Evolutionary conservation across 164 flowering plant genomes (phyloP), one percentile per base, ranked within the genome.

Genomic region (Liquidambar formosana): DNA sequence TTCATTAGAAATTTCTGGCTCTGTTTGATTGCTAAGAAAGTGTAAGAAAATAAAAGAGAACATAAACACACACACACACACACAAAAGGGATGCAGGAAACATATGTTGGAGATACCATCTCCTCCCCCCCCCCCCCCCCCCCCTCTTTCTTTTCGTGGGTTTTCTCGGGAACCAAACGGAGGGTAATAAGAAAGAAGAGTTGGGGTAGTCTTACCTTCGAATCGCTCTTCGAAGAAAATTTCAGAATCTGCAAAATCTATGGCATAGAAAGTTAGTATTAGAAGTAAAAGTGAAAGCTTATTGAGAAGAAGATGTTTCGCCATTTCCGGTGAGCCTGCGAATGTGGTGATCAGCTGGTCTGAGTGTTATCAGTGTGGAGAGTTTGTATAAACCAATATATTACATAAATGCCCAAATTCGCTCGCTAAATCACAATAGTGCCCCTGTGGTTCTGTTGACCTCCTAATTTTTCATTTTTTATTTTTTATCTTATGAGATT

Each of bases 181-280:
- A 2, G 18, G 49, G 27, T 27, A 47, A 15, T 1, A 16, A 21
- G 10, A 53, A 62, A 19, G 41, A 48, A 25, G 53, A 46, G n/a
- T 44, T 19, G 8, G 1, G 23, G 1, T 22, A 19, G 19, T 15
- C 1, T 62, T 69, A 80, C 83, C 83, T 69, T 77, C 75, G 61
- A 80, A 80, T 52, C 76, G 74, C 57, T 80, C 83, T 28, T 80
- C 83, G 61, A 80, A 80, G 67, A 80, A 61, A 48, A 80, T 66
- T 38, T 77, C 80, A 8, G 83, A 64, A 56, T 3, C 21, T 10
- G 72, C 61, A 19, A 16, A 45, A 18, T 12, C 2, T n/a, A 54
- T 12, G 44, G 45, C 64, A 15, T 51, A 61, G 45, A 4, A 48
- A 47, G 28, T n/a, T 19, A 66, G 4, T 23, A 21, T 0, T 26